Percentiles rank a stretch among this genome's conserved stretches.
phyloP scores from a whole-genome alignment of 2,329 filamentous ascomycete genomes.

The Xylariaceae sp. region DNA sequence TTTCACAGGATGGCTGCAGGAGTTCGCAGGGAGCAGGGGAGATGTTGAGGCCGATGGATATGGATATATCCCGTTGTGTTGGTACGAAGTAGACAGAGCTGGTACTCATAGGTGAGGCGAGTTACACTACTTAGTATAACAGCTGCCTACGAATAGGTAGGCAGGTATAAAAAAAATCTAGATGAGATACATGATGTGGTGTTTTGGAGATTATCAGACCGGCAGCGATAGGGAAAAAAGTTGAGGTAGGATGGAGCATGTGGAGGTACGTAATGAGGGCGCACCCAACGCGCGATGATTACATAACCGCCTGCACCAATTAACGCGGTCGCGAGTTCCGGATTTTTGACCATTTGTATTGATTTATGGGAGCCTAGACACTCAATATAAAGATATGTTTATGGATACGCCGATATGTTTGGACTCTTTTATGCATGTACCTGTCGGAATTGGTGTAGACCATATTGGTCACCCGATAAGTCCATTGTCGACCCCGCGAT shows the following conservation, averaged over 20 bases:
- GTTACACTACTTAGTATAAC: background rate
- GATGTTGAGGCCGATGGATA: background rate
- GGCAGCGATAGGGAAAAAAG: no score
- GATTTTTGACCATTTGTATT: no score
- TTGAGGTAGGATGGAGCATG: no score
- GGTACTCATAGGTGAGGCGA: background rate
- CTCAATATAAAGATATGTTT: no score
- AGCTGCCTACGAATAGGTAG: background rate
- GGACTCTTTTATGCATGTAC: no score
- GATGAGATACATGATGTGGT: background rate
- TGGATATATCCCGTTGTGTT: background rate
- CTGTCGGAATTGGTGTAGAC: no score
- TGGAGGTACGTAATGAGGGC: background rate
- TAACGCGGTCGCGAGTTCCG: no score
- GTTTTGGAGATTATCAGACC: no score
- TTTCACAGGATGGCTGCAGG: constrained; percentile 18
- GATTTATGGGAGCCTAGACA: no score
- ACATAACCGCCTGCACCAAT: background rate
- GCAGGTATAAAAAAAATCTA: background rate
- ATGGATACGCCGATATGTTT: no score
- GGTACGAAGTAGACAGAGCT: background rate
- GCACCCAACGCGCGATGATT: background rate
- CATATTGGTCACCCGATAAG: no score
- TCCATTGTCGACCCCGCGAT: no score
- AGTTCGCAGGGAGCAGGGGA: constrained; percentile 24